phyloP scores from a whole-genome alignment of 2,329 filamentous ascomycete genomes.

The Cladophialophora yegresii region DNA sequence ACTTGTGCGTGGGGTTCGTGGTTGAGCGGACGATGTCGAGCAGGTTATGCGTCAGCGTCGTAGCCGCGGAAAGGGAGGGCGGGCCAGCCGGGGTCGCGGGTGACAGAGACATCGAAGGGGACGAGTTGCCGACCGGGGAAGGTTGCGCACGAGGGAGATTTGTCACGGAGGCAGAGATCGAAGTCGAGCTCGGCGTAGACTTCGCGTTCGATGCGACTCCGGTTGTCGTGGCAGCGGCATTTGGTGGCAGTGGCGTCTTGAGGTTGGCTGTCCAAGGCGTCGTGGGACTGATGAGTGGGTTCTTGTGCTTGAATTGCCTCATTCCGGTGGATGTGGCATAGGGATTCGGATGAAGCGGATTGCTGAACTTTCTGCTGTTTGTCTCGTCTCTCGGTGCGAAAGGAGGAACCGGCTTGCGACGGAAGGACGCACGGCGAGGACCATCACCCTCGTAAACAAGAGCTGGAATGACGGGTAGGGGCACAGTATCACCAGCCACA shows the following conservation, averaged over 20 bases:
- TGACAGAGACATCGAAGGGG: background rate
- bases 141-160: background rate
- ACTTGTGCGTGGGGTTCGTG: conserved; percentile 24
- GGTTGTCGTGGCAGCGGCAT: background rate
- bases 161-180: background rate
- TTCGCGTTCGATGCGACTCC: conserved; percentile 7
- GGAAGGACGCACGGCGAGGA: conserved; percentile 13
- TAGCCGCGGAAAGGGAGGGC: conserved; percentile 33
- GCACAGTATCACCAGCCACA: background rate
- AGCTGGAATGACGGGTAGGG: background rate
- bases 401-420: conserved; percentile 21
- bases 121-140: background rate
- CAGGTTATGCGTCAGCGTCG: conserved; percentile 35
- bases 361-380: conserved; percentile 5
- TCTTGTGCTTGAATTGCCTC: conserved; percentile 7
- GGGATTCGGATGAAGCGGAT: conserved; percentile 12
- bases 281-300: conserved; percentile 22
- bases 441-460: background rate
- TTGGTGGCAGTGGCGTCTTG: conserved; percentile 25
- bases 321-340: background rate
- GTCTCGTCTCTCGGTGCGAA: background rate
- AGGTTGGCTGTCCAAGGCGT: conserved; percentile 31
- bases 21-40: conserved; percentile 35
- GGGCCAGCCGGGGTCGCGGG: conserved; percentile 18
- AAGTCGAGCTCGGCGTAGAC: background rate